Conservation (phyloP, 2,329 filamentous ascomycete genomes). For the Arthroderma uncinatum region DNA sequence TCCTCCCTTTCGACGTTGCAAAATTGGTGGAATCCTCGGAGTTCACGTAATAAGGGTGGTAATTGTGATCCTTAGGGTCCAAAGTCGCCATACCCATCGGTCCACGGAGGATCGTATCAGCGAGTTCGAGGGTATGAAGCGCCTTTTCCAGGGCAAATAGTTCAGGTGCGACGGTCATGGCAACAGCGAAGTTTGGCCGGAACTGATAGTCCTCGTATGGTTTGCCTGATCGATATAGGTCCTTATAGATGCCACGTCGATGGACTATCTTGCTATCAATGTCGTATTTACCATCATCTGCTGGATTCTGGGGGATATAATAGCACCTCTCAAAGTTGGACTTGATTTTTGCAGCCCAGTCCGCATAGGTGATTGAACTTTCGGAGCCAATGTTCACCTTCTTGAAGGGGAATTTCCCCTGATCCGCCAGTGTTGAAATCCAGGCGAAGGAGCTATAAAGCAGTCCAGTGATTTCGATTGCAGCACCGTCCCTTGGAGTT, state of each 20-base stretch:
- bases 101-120: conserved; percentile 68
- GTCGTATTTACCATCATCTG: conserved; percentile 66
- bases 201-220: conserved; percentile 97
- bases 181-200: conserved; percentile 84
- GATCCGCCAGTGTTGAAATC: conserved; percentile 56
- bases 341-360: conserved; percentile 73
- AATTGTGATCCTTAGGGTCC: conserved; percentile 84
- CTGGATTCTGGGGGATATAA: conserved; percentile 61
- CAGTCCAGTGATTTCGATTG: conserved; percentile 88
- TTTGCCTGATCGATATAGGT: conserved; percentile 85
- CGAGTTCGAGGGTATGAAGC: conserved; percentile 64
- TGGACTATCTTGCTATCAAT: conserved; percentile 71
- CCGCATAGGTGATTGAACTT: conserved; percentile 54
- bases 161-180: conserved; percentile 85
- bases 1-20: conserved; percentile 81
- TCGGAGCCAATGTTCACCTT: conserved; percentile 58
- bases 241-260: conserved; percentile 94
- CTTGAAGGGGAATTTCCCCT: conserved; percentile 60
- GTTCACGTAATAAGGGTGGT: conserved; percentile 89
- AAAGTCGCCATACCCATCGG: conserved; percentile 93
- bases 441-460: conserved; percentile 81
- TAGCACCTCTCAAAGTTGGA: conserved; percentile 85
- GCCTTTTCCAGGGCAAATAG: conserved; percentile 74
- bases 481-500: conserved; percentile 91
- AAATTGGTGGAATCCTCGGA: conserved; percentile 88